phyloP scores from a whole-genome alignment of 768 basidiomycete genomes.

The Ramaria sp. region DNA sequence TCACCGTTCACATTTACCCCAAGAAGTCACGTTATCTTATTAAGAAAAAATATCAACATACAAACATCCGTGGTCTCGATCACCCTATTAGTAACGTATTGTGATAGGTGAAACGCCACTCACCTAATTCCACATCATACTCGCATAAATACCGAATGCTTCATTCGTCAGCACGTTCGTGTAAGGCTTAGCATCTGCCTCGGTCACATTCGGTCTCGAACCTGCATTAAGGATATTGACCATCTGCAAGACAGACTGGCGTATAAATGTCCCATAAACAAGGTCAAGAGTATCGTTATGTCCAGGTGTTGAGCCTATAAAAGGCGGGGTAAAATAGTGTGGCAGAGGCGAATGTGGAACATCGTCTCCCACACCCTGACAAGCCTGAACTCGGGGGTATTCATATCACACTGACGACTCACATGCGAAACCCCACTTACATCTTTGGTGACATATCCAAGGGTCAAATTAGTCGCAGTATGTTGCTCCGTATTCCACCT shows the following conservation, averaged over 20 bases:
- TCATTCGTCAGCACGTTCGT: constrained; percentile 38
- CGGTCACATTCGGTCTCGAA: constrained; percentile 32
- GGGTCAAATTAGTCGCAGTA: constrained; percentile 33
- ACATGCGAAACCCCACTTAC: constrained; percentile 24
- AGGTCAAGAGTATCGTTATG: constrained; percentile 52
- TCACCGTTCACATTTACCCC: too few relatives aligned
- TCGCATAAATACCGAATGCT: constrained; percentile 47
- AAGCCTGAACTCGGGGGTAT: constrained; percentile 29
- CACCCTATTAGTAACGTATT: too few relatives aligned
- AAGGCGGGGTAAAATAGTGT: constrained; percentile 42
- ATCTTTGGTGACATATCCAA: constrained; percentile 69
- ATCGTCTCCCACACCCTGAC: constrained; percentile 71
- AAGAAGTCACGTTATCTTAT: too few relatives aligned
- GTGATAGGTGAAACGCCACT: too few relatives aligned
- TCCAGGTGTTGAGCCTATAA: constrained; percentile 46
- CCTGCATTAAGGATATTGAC: constrained; percentile 44
- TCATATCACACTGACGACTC: neutral
- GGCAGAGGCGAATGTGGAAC: constrained; percentile 50
- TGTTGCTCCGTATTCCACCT: neutral
- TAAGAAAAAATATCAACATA: too few relatives aligned
- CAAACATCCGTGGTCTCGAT: too few relatives aligned
- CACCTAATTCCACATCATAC: constrained; percentile 19
- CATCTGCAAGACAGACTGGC: constrained; percentile 27
- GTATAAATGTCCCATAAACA: constrained; percentile 66
- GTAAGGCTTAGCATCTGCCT: constrained; percentile 43